Conservation (phyloP, 179 eudicot genomes). For the Carnegiea gigantea region DNA sequence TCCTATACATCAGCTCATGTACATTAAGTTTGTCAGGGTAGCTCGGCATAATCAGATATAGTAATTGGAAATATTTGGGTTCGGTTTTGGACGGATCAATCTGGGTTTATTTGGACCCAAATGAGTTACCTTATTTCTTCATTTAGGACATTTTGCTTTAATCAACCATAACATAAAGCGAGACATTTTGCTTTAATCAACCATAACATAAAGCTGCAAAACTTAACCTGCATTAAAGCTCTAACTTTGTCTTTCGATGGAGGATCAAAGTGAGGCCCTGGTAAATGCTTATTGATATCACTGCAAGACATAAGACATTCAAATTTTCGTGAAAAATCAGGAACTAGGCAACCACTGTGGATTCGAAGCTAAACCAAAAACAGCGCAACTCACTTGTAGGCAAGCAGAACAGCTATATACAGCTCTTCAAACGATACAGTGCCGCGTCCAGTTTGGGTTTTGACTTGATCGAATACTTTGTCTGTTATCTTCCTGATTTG, state of each 20-base stretch:
- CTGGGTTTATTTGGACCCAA: too few species aligned
- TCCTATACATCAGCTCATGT: neutral
- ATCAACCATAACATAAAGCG: too few species aligned
- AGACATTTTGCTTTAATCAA: too few species aligned
- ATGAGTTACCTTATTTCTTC: too few species aligned
- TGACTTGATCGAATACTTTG: conserved; percentile 58
- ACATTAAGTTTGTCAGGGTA: too few species aligned
- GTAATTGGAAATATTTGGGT: too few species aligned
- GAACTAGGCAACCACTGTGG: neutral
- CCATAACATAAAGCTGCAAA: too few species aligned
- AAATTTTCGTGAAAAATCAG: neutral
- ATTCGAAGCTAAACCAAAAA: neutral
- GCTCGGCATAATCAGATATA: too few species aligned
- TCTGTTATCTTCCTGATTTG: conserved; percentile 68
- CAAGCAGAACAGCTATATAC: conserved; percentile 79
- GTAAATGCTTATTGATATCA: conserved; percentile 7
- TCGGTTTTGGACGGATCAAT: too few species aligned
- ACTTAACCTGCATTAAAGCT: neutral
- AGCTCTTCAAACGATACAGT: conserved; percentile 76
- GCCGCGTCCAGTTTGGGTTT: conserved; percentile 45
- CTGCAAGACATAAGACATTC: neutral
- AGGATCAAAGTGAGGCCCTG: conserved; percentile 11
- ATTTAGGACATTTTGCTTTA: too few species aligned
- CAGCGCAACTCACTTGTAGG: conserved; percentile 56
- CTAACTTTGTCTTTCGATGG: neutral